Percentiles rank a stretch among this genome's conserved stretches.
Evolutionary conservation across 345 rosid species (phyloP).

Genomic region (Eucalyptus urophylla): DNA sequence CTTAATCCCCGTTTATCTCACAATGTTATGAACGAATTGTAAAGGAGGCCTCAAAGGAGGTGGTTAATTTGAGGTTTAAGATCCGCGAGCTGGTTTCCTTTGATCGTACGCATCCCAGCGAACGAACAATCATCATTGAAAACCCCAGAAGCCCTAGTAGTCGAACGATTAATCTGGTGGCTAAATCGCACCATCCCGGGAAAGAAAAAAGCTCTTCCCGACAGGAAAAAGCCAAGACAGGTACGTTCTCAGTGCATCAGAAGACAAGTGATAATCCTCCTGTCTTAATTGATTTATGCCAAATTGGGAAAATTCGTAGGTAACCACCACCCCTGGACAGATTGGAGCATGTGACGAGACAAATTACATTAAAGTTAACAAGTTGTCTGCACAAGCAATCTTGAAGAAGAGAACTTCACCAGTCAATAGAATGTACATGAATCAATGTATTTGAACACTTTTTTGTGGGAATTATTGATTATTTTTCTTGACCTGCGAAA

Average conservation of each 20-base stretch:
- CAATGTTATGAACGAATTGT: not conserved
- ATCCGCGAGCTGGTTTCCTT: not conserved
- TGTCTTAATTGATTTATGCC: not conserved
- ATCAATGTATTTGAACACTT: not conserved
- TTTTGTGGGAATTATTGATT: not conserved
- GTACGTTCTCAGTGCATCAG: not conserved
- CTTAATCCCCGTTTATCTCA: not conserved
- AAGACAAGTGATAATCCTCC: not conserved
- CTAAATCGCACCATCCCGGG: not conserved
- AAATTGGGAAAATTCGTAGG: not conserved
- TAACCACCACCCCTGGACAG: not conserved
- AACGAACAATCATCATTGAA: not conserved
- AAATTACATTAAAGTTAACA: not conserved
- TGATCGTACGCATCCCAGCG: not conserved
- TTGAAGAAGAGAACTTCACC: not conserved
- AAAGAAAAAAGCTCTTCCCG: not conserved
- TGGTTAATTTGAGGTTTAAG: not conserved
- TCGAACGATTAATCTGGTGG: not conserved
- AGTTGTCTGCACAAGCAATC: not conserved
- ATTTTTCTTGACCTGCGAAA: not conserved
- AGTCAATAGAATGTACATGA: not conserved
- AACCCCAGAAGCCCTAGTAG: not conserved
- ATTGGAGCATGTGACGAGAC: not conserved
- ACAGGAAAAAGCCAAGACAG: not conserved
- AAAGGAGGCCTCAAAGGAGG: not conserved